phyloP scores from a whole-genome alignment of 768 basidiomycete species.

The Rhodotorula toruloides region DNA sequence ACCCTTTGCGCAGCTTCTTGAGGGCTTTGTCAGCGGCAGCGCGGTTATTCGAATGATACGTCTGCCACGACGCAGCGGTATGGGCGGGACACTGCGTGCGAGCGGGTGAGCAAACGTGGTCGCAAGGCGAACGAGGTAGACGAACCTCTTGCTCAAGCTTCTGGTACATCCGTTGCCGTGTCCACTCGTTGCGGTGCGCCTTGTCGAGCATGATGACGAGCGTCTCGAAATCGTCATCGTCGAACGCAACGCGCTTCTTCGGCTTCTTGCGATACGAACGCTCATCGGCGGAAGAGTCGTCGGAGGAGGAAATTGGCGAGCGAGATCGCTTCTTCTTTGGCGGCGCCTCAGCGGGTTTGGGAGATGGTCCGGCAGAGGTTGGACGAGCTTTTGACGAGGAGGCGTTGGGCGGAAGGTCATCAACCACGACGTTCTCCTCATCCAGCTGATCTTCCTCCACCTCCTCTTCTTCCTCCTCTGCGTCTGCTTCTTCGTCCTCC shows the following conservation, averaged over 20 bases:
- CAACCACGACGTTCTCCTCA: background rate
- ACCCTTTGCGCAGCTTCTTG: background rate
- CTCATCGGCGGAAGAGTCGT: background rate
- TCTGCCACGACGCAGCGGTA: conserved; percentile 7
- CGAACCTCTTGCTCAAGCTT: background rate
- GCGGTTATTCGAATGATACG: background rate
- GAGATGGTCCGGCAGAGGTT: too few species aligned
- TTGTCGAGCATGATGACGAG: background rate
- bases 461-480: background rate
- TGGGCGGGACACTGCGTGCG: conserved; percentile 5
- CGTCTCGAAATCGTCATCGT: background rate
- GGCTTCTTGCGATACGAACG: background rate
- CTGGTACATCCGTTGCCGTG: background rate
- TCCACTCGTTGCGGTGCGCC: background rate
- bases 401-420: too few species aligned
- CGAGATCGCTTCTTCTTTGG: too few species aligned
- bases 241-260: background rate
- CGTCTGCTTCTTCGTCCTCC: background rate
- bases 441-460: background rate
- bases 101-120: background rate
- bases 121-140: background rate
- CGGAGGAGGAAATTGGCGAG: background rate
- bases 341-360: too few species aligned
- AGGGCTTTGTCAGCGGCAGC: background rate
- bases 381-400: too few species aligned